phyloP scores from a whole-genome alignment of 441 rosid genomes.

The Lepidium campestre region DNA sequence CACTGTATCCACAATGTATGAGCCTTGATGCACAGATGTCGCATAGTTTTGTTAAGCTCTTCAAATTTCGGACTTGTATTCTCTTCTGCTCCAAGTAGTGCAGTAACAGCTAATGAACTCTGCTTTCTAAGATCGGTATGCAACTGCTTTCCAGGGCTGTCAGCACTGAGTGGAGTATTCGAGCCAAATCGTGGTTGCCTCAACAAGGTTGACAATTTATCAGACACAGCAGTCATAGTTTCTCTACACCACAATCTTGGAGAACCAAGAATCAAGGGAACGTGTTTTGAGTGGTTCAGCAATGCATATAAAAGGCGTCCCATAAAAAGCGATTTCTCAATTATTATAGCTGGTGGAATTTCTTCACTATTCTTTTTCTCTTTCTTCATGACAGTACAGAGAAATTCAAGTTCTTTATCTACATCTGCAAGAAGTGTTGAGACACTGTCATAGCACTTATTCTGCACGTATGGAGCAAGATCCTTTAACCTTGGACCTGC shows the following conservation, averaged over 20 bases:
- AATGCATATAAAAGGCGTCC: constrained; percentile 93
- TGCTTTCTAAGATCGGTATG: constrained; percentile 55
- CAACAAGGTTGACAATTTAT: constrained; percentile 59
- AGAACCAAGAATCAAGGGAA: constrained; percentile 84
- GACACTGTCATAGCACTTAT: constrained; percentile 71
- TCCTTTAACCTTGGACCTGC: constrained; percentile 76
- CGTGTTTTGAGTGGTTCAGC: constrained; percentile 73
- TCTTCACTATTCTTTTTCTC: constrained; percentile 34
- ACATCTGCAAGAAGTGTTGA: constrained; percentile 61
- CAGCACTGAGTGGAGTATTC: constrained; percentile 36
- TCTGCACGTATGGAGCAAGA: constrained; percentile 78
- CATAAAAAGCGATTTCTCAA: constrained; percentile 85
- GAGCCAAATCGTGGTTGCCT: constrained; percentile 51
- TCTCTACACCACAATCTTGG: constrained; percentile 93
- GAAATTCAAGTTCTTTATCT: constrained; percentile 58
- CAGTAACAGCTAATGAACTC: constrained; percentile 71
- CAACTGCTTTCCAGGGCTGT: constrained; percentile 50
- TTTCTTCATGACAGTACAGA: constrained; percentile 46
- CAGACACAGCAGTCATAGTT: constrained; percentile 50
- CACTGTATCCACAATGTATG: constrained; percentile 88
- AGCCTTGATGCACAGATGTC: constrained; percentile 81
- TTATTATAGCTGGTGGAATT: constrained; percentile 49
- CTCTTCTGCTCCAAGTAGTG: constrained; percentile 84
- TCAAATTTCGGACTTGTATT: constrained; percentile 73
- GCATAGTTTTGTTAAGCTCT: constrained; percentile 51